Base-by-base conservation (phyloP, 2,329 filamentous ascomycete genomes). In the Xylariomycetidae sp. region DNA sequence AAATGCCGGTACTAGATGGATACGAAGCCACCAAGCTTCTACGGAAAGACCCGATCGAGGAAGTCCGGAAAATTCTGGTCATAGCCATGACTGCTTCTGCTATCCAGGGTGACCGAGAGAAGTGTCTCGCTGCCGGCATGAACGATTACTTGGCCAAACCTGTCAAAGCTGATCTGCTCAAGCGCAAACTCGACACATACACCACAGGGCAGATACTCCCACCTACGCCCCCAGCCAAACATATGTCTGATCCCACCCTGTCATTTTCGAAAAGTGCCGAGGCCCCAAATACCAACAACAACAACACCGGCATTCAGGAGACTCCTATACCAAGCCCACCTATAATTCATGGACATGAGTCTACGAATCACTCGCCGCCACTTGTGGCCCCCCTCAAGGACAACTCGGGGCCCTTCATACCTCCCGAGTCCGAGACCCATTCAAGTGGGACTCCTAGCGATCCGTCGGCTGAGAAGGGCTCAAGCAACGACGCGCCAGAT, bases 41-140 rank as follows among this genome's bases (percentile, higher is more conserved):
- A 27, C 80, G 89, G 8, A 76, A 77, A 46, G 88, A 95, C 56
- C 58, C 76, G 0, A 74, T 87, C 38, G 81, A 87, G 22, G 74
- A 75, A 6, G 86, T 96, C 9, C 74, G 85, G 32, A 80, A 85
- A 44, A 77, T 93, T 2, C 68, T 95, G n/a, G 85, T 96, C 30
- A 95, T 96, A 48, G 90, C 90, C 34, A 95, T 96, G 90, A 96
- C 90, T 1, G 90, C 90, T 1, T 89, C 82, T 17, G 90, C 90
- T 3, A 96, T 96, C 40, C 85, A 92, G 55, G 90, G 90, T 13
- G 90, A 96, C 55, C 74, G 89, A 29, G 90, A 96, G 57, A 95
- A 94, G 62, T 95, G 90, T 48, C 66, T 95, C n/a, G 86, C 88
- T 31, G 86, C 87, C 1, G 90, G 90, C 27, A 96, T 96, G 90